Base-by-base conservation (phyloP, 2,329 filamentous ascomycete genomes). In the Aspergillus eucalypticola region DNA sequence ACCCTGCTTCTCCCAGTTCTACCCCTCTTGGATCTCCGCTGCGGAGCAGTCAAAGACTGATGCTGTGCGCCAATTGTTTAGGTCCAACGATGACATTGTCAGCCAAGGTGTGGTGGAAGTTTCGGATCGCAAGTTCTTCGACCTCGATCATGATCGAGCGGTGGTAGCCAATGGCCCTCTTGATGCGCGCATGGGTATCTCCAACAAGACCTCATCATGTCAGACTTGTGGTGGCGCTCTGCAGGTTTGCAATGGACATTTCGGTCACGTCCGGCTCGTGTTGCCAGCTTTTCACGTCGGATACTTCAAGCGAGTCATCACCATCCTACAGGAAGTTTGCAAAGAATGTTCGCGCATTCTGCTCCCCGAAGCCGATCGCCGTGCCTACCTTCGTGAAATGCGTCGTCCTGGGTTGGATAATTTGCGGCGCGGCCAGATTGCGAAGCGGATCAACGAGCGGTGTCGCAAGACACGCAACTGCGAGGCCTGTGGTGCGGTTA, bases 201-300 rank as follows among this genome's bases (percentile, higher is more conserved):
- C 93, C 15, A 91, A 87, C 73, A 98, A 98, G 78, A 84, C 81
- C 3, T 90, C 86, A 23, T 84, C 81, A 60, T 99, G 95, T 75
- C 81, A 86, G 46, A 98, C 95, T 13, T 99, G 95, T 74, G 87
- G 90, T 51, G 87, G 93, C 71, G 84, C 87, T 15, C 82, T 98
- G 29, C 86, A 92, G 69, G 87, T 89, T 66, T 99, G 95, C 76
- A 95, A 92, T 68, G 95, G 95, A 11, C 95, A 99, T 76, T 99
- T 98, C 72, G 95, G 95, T 50, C 90, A 97, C 77, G 90, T 99
- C 69, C 88, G 91, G 70, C 85, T 99, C 13, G 91, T 94, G 1
- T 82, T 99, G 54, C 95, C 95, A 3, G 92, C 90, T 46, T 98
- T 98, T 72, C 95, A 99, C 73, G 92, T 98, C 66, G 95, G 95